phyloP scores from a whole-genome alignment of 1,284 basidiomycete genomes.

The Ceratobasidium sp. region DNA sequence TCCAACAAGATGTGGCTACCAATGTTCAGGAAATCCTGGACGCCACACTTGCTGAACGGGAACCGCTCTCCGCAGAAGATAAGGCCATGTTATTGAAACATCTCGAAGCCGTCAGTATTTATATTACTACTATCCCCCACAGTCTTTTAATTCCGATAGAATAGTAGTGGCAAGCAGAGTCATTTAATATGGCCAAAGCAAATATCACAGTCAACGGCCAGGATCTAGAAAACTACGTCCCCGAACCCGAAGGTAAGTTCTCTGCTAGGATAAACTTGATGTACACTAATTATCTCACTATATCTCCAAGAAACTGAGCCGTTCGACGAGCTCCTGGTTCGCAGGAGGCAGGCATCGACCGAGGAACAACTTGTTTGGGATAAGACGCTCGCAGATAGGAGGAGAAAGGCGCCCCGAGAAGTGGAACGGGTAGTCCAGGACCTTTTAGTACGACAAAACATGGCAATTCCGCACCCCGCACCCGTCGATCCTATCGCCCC shows the following conservation, averaged over 20 bases:
- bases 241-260: conserved; percentile 57
- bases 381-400: conserved; percentile 71
- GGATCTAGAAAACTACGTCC: conserved; percentile 74
- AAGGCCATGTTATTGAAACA: conserved; percentile 64
- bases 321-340: conserved; percentile 84
- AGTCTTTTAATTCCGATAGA: conserved; percentile 11
- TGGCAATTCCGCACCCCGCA: conserved; percentile 50
- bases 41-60: conserved; percentile 58
- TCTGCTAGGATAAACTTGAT: no score
- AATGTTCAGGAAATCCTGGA: conserved; percentile 64
- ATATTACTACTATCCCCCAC: conserved; percentile 29
- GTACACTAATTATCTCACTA: neutral
- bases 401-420: conserved; percentile 69
- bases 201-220: conserved; percentile 86
- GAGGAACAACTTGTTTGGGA: conserved; percentile 77
- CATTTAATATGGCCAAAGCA: conserved; percentile 73
- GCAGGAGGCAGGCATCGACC: conserved; percentile 77
- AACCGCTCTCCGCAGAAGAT: conserved; percentile 56
- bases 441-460: conserved; percentile 63
- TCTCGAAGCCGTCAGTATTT: conserved; percentile 63
- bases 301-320: conserved; percentile 71
- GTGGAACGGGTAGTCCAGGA: conserved; percentile 66
- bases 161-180: conserved; percentile 69
- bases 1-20: conserved; percentile 66
- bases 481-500: conserved; percentile 1